Evolutionary conservation across 2,329 filamentous ascomycete species (phyloP).

Genomic region (Dactylellina parvicollis): DNA sequence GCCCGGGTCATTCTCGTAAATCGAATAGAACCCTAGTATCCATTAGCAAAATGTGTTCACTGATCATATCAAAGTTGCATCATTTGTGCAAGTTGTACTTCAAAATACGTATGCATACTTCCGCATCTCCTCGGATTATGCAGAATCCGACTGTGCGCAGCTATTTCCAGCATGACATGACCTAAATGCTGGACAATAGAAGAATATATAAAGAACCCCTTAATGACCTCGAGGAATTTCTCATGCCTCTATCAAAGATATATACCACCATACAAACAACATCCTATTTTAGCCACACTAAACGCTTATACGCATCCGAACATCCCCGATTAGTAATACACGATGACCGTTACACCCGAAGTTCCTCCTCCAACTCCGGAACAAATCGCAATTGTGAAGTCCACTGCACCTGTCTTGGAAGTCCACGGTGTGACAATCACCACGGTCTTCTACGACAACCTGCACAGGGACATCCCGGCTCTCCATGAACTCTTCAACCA

Average conservation of each 20-base stretch:
- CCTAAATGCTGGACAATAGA: background rate
- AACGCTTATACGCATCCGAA: background rate
- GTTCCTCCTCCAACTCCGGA: slow-evolving; percentile 66
- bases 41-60: slow-evolving; percentile 37
- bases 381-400: slow-evolving; percentile 77
- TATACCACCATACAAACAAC: background rate
- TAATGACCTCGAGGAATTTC: background rate
- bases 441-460: slow-evolving; percentile 75
- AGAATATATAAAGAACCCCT: background rate
- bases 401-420: slow-evolving; percentile 77
- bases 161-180: background rate
- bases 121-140: slow-evolving; percentile 49
- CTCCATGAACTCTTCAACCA: slow-evolving; percentile 77
- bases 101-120: slow-evolving; percentile 1
- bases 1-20: slow-evolving; percentile 44
- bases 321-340: background rate
- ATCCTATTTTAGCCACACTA: background rate
- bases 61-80: background rate
- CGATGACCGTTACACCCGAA: slow-evolving; percentile 18
- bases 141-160: slow-evolving; percentile 1
- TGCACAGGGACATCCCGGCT: slow-evolving; percentile 72
- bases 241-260: background rate
- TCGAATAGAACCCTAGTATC: slow-evolving; percentile 30
- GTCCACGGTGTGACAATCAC: slow-evolving; percentile 76
- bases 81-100: background rate